Percentiles rank a stretch among this genome's conserved stretches.
Conservation (phyloP, 2,329 filamentous ascomycete genomes). For the Aspergillus tanneri region DNA sequence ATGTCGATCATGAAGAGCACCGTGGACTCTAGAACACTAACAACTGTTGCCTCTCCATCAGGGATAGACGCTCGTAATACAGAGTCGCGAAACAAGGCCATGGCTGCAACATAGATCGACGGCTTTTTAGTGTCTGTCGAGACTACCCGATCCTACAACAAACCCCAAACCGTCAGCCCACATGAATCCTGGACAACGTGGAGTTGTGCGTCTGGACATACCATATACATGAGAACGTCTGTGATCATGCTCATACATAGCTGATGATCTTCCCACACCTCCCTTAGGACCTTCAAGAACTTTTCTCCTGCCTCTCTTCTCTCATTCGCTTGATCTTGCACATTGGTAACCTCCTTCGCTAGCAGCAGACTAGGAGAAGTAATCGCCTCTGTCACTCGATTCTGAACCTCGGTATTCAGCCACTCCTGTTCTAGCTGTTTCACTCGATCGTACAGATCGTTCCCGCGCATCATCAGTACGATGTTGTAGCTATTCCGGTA, state of each 20-base stretch:
- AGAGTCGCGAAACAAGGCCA: conserved; percentile 83
- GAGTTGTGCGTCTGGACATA: conserved; percentile 35
- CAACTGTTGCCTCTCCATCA: conserved; percentile 53
- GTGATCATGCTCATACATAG: conserved; percentile 95
- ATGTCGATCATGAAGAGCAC: conserved; percentile 88
- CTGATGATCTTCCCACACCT: conserved; percentile 85
- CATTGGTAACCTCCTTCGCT: conserved; percentile 45
- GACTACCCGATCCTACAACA: conserved; percentile 80
- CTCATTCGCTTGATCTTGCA: conserved; percentile 67
- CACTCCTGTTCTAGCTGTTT: conserved; percentile 78
- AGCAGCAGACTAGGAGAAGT: conserved; percentile 67
- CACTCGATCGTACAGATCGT: conserved; percentile 76
- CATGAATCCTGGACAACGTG: neutral
- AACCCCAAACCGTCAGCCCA: no score
- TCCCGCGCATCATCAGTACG: conserved; percentile 82
- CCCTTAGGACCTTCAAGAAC: conserved; percentile 73
- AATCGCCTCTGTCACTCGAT: conserved; percentile 68
- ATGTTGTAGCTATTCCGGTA: conserved; percentile 95
- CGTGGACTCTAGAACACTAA: conserved; percentile 74
- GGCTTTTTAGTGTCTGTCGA: conserved; percentile 69
- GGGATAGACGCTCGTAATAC: conserved; percentile 65
- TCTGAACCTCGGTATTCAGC: conserved; percentile 72
- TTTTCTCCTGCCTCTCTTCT: conserved; percentile 76
- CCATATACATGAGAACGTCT: conserved; percentile 95
- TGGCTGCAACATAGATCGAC: conserved; percentile 79